Conservation (phyloP, 768 basidiomycete genomes). For the Hysterangium stoloniferum region DNA sequence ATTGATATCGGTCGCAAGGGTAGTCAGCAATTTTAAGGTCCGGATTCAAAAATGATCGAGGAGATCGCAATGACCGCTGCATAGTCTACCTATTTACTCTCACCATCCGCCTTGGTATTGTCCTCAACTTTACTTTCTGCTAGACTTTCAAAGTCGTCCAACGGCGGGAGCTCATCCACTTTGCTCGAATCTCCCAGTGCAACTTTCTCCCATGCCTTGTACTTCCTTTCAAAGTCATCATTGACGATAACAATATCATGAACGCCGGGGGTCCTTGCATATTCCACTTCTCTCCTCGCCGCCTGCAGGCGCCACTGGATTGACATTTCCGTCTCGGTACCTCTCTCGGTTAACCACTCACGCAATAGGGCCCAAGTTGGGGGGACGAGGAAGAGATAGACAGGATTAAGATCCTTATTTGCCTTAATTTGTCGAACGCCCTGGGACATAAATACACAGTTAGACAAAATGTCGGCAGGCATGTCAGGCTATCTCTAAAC, state of each 20-base stretch:
- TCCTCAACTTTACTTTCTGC: too few species aligned
- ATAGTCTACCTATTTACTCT: too few species aligned
- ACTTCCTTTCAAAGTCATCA: conserved; percentile 36
- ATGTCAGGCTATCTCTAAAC: too few species aligned
- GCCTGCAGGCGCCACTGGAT: conserved; percentile 46
- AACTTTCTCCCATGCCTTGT: conserved; percentile 15
- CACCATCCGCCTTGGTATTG: too few species aligned
- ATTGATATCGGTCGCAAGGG: too few species aligned
- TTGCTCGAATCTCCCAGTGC: too few species aligned
- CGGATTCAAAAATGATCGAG: too few species aligned
- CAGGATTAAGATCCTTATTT: conserved; percentile 34
- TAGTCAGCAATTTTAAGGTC: too few species aligned
- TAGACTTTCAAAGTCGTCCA: too few species aligned
- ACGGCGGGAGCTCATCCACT: not conserved
- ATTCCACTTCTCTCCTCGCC: conserved; percentile 33
- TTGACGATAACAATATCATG: conserved; percentile 38
- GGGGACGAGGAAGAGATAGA: conserved; percentile 68
- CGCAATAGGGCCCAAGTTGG: conserved; percentile 66
- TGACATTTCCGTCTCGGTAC: conserved; percentile 72
- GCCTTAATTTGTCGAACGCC: conserved; percentile 27
- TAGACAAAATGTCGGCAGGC: not conserved
- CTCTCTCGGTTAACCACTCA: conserved; percentile 63
- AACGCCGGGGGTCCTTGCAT: conserved; percentile 24
- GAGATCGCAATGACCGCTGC: too few species aligned
- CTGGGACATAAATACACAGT: not conserved